Evolutionary conservation across 2,329 filamentous ascomycete species (phyloP), one percentile per base, ranked within the genome.

Genomic region (Sarocladiaceae sp.): DNA sequence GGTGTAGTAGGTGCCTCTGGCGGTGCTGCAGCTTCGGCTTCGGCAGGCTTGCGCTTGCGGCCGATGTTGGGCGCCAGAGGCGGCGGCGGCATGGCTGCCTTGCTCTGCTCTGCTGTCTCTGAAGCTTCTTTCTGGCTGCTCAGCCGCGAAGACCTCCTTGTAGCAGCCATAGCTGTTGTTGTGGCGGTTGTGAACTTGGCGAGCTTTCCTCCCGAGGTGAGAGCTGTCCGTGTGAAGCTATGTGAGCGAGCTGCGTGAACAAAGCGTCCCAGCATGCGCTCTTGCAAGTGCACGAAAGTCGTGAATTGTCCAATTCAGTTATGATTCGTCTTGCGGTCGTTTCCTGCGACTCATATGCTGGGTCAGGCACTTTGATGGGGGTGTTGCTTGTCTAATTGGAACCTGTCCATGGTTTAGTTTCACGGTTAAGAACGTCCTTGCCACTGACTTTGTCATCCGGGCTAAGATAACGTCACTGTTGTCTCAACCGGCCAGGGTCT

Each of bases 111-210:
- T 4, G 6, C 37, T 18, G 26, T 29, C n/a, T 5, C 9, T n/a
- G 6, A 49, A 15, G 45, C 48, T 11, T 54, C 48, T 16, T 47
- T 48, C 43, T 56, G 51, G n/a, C 52, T 58, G 48, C 59, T 64
- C 20, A 75, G 59, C 31, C 71, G 67, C 10, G 68, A 62, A 3
- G 66, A 69, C 18, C 63, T 59, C 31, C 66, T 60, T 39, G 60
- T 63, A 13, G 53, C 54, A 24, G 65, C 63, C 53, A 64, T 61
- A 19, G 41, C 51, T 32, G 43, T 33, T 27, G 47, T 33, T 27
- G 46, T 29, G 16, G 23, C 13, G 6, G 13, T 45, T 34, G 9
- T 42, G 29, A 29, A 33, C 11, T 23, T 9, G 7, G 9, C 10
- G 9, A 11, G 26, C 9, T 31, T 37, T 12, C 21, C 18, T 21